A percentile compares a stretch with the other conserved stretches of the same genome.
These are phyloP conservation scores for Fragaria iinumae DNA, from an alignment of 306 rosid genomes.

Conservation along the genomic window DNA sequence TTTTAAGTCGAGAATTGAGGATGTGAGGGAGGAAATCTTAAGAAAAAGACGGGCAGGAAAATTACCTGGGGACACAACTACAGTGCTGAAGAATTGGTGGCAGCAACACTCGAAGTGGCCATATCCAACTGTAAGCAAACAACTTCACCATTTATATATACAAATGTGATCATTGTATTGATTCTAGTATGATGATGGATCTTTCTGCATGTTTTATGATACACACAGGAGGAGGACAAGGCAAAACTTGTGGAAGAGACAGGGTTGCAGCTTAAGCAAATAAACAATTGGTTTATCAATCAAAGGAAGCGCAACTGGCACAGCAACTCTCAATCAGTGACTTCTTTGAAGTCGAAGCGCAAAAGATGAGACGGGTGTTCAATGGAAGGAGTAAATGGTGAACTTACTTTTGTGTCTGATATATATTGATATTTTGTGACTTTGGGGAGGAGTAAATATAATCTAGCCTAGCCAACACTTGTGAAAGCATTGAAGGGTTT, in stretches of 20 bases:
- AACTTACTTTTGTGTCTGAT: conserved; percentile 34
- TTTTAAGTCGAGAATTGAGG: conserved; percentile 95
- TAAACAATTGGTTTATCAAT: conserved; percentile 97
- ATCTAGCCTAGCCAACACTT: conserved; percentile 4
- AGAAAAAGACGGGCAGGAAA: conserved; percentile 98
- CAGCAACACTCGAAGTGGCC: conserved; percentile 99
- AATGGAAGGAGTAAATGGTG: conserved; percentile 11
- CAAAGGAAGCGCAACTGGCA: conserved; percentile 99
- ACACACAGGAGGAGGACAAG: conserved; percentile 89
- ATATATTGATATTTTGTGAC: conserved; percentile 16
- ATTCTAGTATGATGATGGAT: neutral
- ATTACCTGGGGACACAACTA: conserved; percentile 95
- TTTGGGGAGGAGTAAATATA: neutral
- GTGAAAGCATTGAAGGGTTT: conserved; percentile 5
- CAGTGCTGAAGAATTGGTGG: conserved; percentile 96
- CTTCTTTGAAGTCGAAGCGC: conserved; percentile 97
- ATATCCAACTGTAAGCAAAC: conserved; percentile 81
- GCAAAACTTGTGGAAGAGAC: conserved; percentile 98
- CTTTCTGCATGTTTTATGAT: neutral
- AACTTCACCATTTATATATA: neutral
- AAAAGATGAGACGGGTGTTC: conserved; percentile 49
- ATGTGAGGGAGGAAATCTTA: conserved; percentile 93
- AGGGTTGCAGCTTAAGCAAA: conserved; percentile 97
- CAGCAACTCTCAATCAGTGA: conserved; percentile 87
- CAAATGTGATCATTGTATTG: neutral